A percentile compares a stretch with the other conserved stretches of the same genome.
phyloP scores from a whole-genome alignment of 2,329 filamentous ascomycete genomes.

The Diaporthe sp. region DNA sequence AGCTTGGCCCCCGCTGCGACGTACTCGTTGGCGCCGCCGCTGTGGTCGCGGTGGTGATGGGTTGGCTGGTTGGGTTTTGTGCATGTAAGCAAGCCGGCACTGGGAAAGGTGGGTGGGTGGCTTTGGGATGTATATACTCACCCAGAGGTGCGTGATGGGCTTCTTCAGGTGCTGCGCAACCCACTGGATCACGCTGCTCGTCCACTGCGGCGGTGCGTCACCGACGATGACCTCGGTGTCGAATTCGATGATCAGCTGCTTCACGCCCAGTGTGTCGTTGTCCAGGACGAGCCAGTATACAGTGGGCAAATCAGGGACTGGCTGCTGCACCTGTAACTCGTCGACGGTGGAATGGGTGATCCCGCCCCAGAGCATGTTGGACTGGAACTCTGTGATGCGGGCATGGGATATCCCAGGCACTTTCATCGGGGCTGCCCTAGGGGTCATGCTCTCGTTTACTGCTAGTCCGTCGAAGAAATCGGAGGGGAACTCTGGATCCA shows the following conservation, averaged over 20 bases:
- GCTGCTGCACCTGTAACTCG: not conserved
- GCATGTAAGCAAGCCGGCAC: rapidly evolving
- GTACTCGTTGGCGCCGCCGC: not conserved
- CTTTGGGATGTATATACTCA: not conserved
- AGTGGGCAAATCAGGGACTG: not conserved
- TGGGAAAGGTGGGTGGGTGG: not conserved
- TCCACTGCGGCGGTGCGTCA: not conserved
- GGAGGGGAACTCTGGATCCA: not conserved
- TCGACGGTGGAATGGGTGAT: not conserved
- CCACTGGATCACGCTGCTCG: not conserved
- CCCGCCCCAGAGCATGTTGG: not conserved
- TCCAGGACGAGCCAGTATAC: not conserved
- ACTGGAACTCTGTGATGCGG: not conserved
- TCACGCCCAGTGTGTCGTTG: not conserved
- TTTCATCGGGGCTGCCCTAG: not conserved
- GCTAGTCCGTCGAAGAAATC: not conserved
- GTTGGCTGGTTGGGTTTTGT: not conserved
- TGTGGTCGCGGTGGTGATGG: not conserved
- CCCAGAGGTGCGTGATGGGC: not conserved
- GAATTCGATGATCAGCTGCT: not conserved
- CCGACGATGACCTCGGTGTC: not conserved
- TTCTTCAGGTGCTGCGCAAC: not conserved
- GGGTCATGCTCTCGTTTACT: not conserved
- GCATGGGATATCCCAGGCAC: not conserved
- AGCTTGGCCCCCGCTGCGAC: not conserved